Base-by-base conservation (phyloP, 1,284 basidiomycete genomes). In the Moesziomyces parantarcticus region DNA sequence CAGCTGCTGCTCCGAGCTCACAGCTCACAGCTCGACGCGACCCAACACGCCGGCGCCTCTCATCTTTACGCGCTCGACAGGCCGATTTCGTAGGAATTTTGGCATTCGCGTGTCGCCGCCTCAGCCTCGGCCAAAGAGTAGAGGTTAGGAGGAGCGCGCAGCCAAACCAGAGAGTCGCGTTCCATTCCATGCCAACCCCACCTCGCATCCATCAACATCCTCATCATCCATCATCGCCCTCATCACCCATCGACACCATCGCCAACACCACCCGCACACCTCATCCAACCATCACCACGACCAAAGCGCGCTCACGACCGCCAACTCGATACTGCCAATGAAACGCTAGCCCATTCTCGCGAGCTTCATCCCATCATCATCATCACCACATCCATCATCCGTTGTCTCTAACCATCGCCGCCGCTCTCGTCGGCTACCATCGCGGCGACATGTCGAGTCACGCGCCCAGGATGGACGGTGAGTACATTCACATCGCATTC, bases 381-480 rank as follows among this genome's bases (percentile, higher is more conserved):
- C 42, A 22, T 26, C 47, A 45, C 26, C 50, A 23, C 13, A 29
- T n/a, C 20, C 44, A 11, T 40, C 22, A 25, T n/a, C n/a, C n/a
- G n/a, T n/a, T n/a, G n/a, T n/a, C n/a, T n/a, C n/a, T n/a, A n/a
- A n/a, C 10, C 52, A 50, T 47, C 36, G 8, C 29, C 8, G 5
- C 29, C 29, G 29, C 26, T 8, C 29, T 16, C 34, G 14, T 36
- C 34, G 34, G 14, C 13, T 14, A 36, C 34, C 34, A 21, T 13
- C 5, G 20, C 41, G 55, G 34, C 59, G 45, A 20, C 66, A 62
- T 63, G 49, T 54, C 54, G 50, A 80, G 76, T 79, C 75, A 82
- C 73, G 56, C 70, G 67, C 41, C 68, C 43, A 68, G 46, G 42
- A 68, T 68, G 65, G 65, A 68, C 58, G 64, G 64, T 66, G 41